Evolutionary conservation across 805 yeast species (phyloP), one percentile per base, ranked within the genome.

Genomic region (Metschnikowia hibisci): DNA sequence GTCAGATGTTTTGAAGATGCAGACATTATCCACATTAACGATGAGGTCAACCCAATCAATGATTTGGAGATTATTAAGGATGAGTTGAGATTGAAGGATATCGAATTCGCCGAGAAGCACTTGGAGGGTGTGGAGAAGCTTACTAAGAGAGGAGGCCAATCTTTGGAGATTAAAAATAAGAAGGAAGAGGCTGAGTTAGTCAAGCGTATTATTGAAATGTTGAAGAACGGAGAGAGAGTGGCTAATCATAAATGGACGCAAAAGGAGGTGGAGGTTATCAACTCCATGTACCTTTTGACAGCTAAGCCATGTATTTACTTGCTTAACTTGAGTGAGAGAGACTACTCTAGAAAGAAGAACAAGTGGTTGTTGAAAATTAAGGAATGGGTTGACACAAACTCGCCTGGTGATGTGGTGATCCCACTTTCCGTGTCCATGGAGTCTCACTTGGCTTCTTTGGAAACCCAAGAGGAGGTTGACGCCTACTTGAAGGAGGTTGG

Each of bases 21-120:
- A 30, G 99, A 93, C 63, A 93, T 93, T 59, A 89, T 90, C 57
- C 99, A 93, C 71, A 86, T 93, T 58, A 96, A 89, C 71, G 96
- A 90, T 58, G 66, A 68, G 45, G 55, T 93, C 50, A 82, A 93
- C 69, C 99, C 99, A 51, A 82, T 80, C 40, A 87, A 96, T 63
- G 99, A 93, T 71, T 79, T 93, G 70, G 93, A 87, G 53, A 91
- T 93, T 63, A 87, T 93, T 63, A 76, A 78, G 54, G 87, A 85
- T 52, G 99, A 93, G 74, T 80, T 93, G 68, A 84, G 96, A 72
- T 77, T 91, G 64, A 93, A 93, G 74, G 99, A 93, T 70, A 89
- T 93, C 56, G 99, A 93, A 71, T 93, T 93, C 61, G 84, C 90
- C 53, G 81, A 81, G 60, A 90, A 87, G 75, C 74, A 82, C 64